Conservation (phyloP, 192 early-diverging fungal species). For the Umbelopsis ramanniana region DNA sequence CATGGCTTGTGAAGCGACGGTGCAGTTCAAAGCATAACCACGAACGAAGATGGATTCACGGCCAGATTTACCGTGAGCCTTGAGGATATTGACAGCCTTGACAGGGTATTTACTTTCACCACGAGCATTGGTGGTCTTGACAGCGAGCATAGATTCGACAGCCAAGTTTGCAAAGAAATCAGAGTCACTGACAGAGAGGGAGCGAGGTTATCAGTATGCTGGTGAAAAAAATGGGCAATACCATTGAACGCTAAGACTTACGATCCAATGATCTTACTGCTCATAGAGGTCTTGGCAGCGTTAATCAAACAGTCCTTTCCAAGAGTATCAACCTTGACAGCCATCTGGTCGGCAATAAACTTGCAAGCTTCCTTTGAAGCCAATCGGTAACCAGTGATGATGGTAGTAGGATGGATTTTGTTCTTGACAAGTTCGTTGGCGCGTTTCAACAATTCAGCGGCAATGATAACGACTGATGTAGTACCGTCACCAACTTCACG, state of each 20-base stretch:
- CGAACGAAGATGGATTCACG: conserved; percentile 86
- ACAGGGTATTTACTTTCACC: conserved; percentile 94
- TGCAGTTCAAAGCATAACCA: conserved; percentile 98
- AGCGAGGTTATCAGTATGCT: neutral
- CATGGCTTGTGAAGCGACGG: conserved; percentile 96
- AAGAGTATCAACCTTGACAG: conserved; percentile 91
- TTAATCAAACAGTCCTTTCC: conserved; percentile 93
- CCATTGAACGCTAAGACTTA: conserved; percentile 46
- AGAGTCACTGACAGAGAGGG: conserved; percentile 66
- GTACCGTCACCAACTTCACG: conserved; percentile 99
- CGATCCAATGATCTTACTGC: conserved; percentile 96
- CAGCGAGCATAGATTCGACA: conserved; percentile 91
- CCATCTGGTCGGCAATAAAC: conserved; percentile 97
- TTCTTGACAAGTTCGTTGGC: conserved; percentile 98
- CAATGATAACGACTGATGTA: conserved; percentile 99
- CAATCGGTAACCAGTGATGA: conserved; percentile 96
- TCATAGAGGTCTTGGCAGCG: conserved; percentile 98
- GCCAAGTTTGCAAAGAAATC: conserved; percentile 97
- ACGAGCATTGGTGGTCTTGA: conserved; percentile 83
- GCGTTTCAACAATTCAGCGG: conserved; percentile 92
- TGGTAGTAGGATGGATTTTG: conserved; percentile 98
- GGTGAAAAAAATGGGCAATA: neutral
- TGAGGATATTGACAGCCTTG: conserved; percentile 96
- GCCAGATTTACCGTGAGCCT: conserved; percentile 94
- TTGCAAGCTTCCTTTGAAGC: conserved; percentile 98